These are phyloP conservation scores for Oenanthe sinensis DNA, from an alignment of 129 eudicot species.

Conservation along the genomic window DNA sequence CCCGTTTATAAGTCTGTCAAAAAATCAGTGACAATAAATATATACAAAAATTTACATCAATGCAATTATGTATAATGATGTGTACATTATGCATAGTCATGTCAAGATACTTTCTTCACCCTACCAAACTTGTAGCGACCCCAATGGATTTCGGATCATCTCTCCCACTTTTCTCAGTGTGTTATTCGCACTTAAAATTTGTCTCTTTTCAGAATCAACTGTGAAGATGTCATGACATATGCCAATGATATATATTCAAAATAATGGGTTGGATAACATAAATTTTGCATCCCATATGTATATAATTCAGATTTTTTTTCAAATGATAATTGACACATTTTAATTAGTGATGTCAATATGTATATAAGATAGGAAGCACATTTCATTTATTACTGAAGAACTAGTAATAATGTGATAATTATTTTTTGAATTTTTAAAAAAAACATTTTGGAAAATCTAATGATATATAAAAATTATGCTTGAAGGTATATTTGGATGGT, in stretches of 20 bases:
- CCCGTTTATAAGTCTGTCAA: not conserved
- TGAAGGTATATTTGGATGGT: too few relatives aligned
- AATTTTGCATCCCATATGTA: too few relatives aligned
- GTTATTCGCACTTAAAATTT: not conserved
- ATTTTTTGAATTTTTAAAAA: too few relatives aligned
- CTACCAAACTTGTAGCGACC: constrained; percentile 1
- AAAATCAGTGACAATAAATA: not conserved
- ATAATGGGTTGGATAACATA: not conserved
- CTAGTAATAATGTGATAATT: too few relatives aligned
- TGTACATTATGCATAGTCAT: constrained; percentile 9
- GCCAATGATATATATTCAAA: not conserved
- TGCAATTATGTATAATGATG: not conserved
- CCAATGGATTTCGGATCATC: constrained; percentile 1
- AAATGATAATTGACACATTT: too few relatives aligned
- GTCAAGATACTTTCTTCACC: not conserved
- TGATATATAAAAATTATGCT: too few relatives aligned
- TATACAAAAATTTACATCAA: too few relatives aligned
- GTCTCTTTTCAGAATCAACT: not conserved
- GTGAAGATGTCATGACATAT: not conserved
- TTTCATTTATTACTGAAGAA: too few relatives aligned
- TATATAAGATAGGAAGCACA: too few relatives aligned
- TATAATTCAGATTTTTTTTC: too few relatives aligned
- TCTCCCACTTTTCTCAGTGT: not conserved
- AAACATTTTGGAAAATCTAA: too few relatives aligned
- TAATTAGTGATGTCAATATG: too few relatives aligned